Evolutionary conservation across 2,329 filamentous ascomycete species (phyloP).

Genomic region (Colletotrichum tamarilloi): DNA sequence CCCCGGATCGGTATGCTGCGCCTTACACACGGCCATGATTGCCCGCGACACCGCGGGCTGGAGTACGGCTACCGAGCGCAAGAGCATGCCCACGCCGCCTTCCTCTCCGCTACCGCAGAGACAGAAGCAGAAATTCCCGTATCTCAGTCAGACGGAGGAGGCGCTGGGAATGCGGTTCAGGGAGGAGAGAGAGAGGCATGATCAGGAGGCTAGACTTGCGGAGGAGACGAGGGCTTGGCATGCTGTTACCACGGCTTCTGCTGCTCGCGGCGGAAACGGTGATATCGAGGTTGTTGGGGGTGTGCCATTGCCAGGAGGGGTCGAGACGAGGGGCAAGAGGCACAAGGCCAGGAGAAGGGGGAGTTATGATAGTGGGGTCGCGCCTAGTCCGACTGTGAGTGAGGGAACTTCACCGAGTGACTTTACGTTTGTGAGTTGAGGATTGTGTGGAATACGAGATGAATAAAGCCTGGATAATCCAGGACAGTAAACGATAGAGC

Average conservation of each 20-base stretch:
- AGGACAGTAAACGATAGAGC: too few relatives aligned
- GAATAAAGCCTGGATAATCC: too few relatives aligned
- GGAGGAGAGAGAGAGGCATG: conserved; percentile 27
- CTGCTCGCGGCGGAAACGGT: not conserved
- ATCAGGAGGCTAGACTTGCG: conserved; percentile 20
- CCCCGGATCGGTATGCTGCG: conserved; percentile 9
- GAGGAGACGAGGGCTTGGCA: conserved; percentile 13
- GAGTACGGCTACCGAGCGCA: not conserved
- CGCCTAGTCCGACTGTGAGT: conserved; percentile 14
- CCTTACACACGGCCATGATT: conserved; percentile 19
- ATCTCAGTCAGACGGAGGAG: conserved; percentile 33
- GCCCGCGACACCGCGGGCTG: not conserved
- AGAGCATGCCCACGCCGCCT: not conserved
- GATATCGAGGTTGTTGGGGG: not conserved
- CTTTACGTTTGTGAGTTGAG: conserved; percentile 20
- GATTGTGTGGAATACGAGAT: too few relatives aligned
- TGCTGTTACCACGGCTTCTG: not conserved
- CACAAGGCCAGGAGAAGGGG: not conserved
- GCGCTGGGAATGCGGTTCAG: conserved; percentile 26
- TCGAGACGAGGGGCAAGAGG: conserved; percentile 1
- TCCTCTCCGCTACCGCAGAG: not conserved
- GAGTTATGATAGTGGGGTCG: conserved; percentile 35
- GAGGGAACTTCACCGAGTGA: conserved; percentile 10
- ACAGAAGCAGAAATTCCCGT: not conserved
- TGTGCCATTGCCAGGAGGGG: not conserved